Evolutionary conservation across 1,139 yeast species (phyloP), one percentile per base, ranked within the genome.

Genomic region (Debaryomyces psychrophilus): DNA sequence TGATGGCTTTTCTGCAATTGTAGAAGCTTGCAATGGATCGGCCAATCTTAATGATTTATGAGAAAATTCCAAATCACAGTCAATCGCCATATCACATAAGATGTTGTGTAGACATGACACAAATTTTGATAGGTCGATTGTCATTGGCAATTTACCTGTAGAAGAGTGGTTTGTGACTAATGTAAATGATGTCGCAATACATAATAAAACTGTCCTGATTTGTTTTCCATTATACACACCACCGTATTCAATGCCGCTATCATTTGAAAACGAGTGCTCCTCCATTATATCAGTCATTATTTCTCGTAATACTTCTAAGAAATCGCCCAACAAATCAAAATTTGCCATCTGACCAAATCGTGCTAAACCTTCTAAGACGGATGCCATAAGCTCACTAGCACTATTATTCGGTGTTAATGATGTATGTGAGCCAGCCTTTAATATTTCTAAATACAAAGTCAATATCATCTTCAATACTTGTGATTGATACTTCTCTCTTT

Each of bases 261-360:
- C 51, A 9, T 47, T 54, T 31, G 25, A 27, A 29, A 70, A 51
- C 3, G 73, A 58, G 50, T 69, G 72, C 20, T 64, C 66, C 4
- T 62, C 64, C 14, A 72, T 56, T 14, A 72, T 65, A 51, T 82
- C 86, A 17, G 66, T 59, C 66, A 87, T 81, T 25, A 88, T 77
- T 65, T 93, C 98, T 56, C 95, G 77, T 60, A 93, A 76, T 2
- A 90, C 96, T 63, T 87, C 95, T 42, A 93, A 74, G 65, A 93
- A 83, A 64, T 93, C 99, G 25, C 98, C 98, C 56, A 93, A 78
- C 45, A 93, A 73, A 55, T 93, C 98, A 45, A 93, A 82, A 61
- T 93, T 93, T 31, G 95, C 92, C 83, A 92, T 85, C 60, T 86
- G 93, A 2, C 98, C 96, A 62, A 86, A 90, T 61, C 82, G 83